Evolutionary conservation across 176 grass and related monocot genomes (phyloP), one percentile per base, ranked within the genome.

Genomic region (Alopecurus myosuroides): DNA sequence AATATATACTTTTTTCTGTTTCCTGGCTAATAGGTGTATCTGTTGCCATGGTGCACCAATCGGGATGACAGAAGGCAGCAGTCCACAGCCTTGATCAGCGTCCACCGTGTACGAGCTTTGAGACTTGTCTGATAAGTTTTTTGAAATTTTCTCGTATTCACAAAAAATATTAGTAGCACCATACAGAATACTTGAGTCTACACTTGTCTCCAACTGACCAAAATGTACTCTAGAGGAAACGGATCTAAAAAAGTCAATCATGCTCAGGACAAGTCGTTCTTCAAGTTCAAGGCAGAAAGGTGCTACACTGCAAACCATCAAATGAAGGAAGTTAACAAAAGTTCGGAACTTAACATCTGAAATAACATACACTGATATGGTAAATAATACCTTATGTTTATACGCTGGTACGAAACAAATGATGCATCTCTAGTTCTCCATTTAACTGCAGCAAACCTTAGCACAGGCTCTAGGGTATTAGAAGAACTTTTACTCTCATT

Each of bases 11-110:
- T 98, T 98, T 76, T 91, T 91, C 77, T 98, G 89, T 70, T 85
- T 95, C 81, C 96, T 94, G 28, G 93, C 96, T 86, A 98, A 90
- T 80, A 95, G 91, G 85, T 93, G 92, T 87, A 95, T 98, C 62
- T 95, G 91, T 69, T 98, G 93, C 90, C 92, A 95, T 85, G 96
- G 96, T 88, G 93, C 93, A 50, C 96, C 96, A 86, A 95, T 76
- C 33, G 91, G 96, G 67, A 93, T 63, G 80, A 98, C 91, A 87
- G 87, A 90, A 74, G 96, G 96, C 71, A 98, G 84, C 57, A 95
- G 82, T 85, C 78, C 86, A 86, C 66, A 74, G 9, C 77, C 87
- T 64, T 82, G 82, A 51, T 86, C 64, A 9, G 28, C 48, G 76
- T 81, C 61, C 30, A 69, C 26, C 52, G 35, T 60, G 58, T 74